Evolutionary conservation across 176 grass and related monocot species (phyloP), one percentile per base, ranked within the genome.

Genomic region (Musa acuminata): DNA sequence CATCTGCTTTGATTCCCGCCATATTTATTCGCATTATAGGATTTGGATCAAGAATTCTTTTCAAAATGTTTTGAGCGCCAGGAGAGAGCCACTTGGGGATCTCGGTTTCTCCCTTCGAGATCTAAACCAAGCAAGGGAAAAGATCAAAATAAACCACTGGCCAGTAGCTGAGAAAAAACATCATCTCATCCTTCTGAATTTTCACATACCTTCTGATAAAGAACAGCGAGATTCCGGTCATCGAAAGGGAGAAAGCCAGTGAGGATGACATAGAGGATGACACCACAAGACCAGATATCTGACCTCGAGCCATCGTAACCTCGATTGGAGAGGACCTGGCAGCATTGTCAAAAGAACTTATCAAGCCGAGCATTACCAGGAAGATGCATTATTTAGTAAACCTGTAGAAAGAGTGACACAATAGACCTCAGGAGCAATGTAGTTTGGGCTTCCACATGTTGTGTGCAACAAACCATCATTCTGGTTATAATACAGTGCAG

Each of bases 231-330:
- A 80, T 99, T 99, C 76, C 79, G 74, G 26, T 89, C 91, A 13
- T 99, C 91, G 68, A 94, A 99, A 57, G 95, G 95, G 79, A 99
- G 79, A 73, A 81, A 83, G 60, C 82, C 91, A 50, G 88, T 94
- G 71, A 99, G 90, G 71, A 99, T 94, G 9, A 91, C 95, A 68
- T 94, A 99, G 27, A 99, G 80, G 75, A 99, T 91, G 60, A 84
- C 90, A 65, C 95, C 90, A 74, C 95, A 94, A 55, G 95, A 99
- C 95, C 95, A 99, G 49, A 99, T 81, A 74, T 99, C 95, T 14
- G 95, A 86, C 64, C 86, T 68, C 5, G 95, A 72, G 14, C 95
- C 95, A 72, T 94, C 95, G 67, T 94, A 99, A 22, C 95, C 95
- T 89, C 74, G 86, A 78, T 99, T 99, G 53, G 89, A 72, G 80